A percentile compares a stretch with the other conserved stretches of the same genome.
These are phyloP conservation scores for Graphilbum ipis-grandicollis DNA, from an alignment of 2,329 filamentous ascomycete genomes.

Conservation along the genomic window DNA sequence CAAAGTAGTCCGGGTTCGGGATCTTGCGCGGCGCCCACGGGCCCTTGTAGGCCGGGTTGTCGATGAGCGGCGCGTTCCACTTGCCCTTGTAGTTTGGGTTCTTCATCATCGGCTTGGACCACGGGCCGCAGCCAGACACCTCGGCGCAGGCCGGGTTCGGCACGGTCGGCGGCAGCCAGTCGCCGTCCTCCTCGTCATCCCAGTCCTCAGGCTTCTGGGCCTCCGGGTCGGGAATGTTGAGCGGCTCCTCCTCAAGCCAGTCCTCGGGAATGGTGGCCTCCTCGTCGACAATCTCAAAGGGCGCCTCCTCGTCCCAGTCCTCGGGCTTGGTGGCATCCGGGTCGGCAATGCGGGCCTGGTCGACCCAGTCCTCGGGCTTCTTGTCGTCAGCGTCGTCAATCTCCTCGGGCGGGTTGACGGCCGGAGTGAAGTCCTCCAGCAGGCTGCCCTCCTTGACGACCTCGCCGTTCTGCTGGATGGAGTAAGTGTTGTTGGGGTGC, in stretches of 20 bases:
- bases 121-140: constrained; percentile 81
- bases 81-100: constrained; percentile 99
- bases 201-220: constrained; percentile 96
- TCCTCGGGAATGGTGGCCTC: constrained; percentile 82
- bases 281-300: constrained; percentile 89
- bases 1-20: constrained; percentile 85
- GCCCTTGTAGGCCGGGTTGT: constrained; percentile 98
- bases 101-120: constrained; percentile 80
- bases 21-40: constrained; percentile 91
- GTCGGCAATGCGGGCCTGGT: constrained; percentile 78
- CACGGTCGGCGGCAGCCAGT: constrained; percentile 82
- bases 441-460: constrained; percentile 78
- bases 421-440: constrained; percentile 77
- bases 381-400: constrained; percentile 86
- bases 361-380: constrained; percentile 94
- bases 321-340: constrained; percentile 91
- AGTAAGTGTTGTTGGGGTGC: constrained; percentile 88
- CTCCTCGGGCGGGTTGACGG: constrained; percentile 90
- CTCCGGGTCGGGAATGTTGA: constrained; percentile 75
- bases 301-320: constrained; percentile 97
- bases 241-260: constrained; percentile 84
- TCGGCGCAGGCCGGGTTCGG: constrained; percentile 94
- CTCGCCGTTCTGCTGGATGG: constrained; percentile 83
- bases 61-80: constrained; percentile 82
- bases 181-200: constrained; percentile 98